A percentile compares a stretch with the other conserved stretches of the same genome.
phyloP scores from a whole-genome alignment of 2,329 filamentous ascomycete species.

The Sporothrix euskadiensis region DNA sequence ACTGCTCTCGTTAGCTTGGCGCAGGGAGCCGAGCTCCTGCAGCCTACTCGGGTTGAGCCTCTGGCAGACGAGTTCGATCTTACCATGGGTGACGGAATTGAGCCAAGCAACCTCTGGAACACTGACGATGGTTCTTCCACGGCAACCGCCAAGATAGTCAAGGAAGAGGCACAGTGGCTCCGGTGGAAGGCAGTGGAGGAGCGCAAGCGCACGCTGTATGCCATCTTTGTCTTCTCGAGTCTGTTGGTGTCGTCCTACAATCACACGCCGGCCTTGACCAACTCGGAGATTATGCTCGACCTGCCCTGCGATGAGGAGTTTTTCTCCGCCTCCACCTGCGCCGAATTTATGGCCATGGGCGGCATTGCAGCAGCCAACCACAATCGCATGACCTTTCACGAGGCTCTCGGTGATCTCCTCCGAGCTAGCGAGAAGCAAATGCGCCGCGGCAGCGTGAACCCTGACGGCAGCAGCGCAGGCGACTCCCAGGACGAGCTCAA shows the following conservation, averaged over 20 bases:
- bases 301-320: conserved; percentile 92
- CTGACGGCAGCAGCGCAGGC: conserved; percentile 53
- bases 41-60: conserved; percentile 49
- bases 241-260: conserved; percentile 91
- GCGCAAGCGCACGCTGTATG: conserved; percentile 87
- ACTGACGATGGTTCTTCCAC: conserved; percentile 32
- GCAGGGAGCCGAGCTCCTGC: conserved; percentile 75
- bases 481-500: conserved; percentile 62
- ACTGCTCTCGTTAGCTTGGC: conserved; percentile 88
- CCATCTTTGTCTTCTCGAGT: conserved; percentile 88
- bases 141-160: conserved; percentile 42
- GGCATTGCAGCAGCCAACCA: conserved; percentile 68
- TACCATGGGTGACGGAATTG: conserved; percentile 55
- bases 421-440: conserved; percentile 67
- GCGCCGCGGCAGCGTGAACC: conserved; percentile 46
- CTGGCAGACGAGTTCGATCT: conserved; percentile 53
- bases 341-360: conserved; percentile 76
- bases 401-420: conserved; percentile 76
- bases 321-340: conserved; percentile 79
- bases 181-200: conserved; percentile 88
- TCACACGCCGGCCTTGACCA: conserved; percentile 84
- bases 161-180: conserved; percentile 76
- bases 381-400: conserved; percentile 75
- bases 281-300: conserved; percentile 87
- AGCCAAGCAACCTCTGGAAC: conserved; percentile 46